Conservation (phyloP, 805 yeast species). For the Yamadazyma ubonensis region DNA sequence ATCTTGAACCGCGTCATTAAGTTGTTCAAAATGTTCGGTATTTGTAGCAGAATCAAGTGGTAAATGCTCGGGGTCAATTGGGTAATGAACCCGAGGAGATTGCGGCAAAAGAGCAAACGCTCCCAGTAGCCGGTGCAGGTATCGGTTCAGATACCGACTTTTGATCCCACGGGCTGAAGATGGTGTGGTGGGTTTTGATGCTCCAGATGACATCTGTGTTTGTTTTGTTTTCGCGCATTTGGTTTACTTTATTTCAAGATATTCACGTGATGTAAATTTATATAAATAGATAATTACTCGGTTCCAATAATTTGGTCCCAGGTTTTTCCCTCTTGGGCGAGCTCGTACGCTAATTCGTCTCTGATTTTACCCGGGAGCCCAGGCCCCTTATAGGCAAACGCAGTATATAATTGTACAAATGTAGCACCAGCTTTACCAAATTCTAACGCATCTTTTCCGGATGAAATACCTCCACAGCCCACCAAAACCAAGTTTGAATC, state of each 20-base stretch:
- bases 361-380: conserved; percentile 58
- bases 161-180: conserved; percentile 5
- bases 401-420: conserved; percentile 83
- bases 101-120: conserved; percentile 34
- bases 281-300: no score
- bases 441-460: conserved; percentile 85
- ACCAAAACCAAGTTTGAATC: conserved; percentile 70
- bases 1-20: conserved; percentile 51
- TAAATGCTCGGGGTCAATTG: conserved; percentile 36
- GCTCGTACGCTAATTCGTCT: conserved; percentile 44
- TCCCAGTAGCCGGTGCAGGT: conserved; percentile 32
- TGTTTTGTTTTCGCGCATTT: conserved; percentile 2
- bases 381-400: conserved; percentile 91
- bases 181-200: conserved; percentile 9
- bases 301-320: conserved; percentile 76
- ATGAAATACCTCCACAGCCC: conserved; percentile 94
- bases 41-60: conserved; percentile 44
- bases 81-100: conserved; percentile 47
- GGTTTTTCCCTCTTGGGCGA: conserved; percentile 71
- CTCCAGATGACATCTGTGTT: neutral
- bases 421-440: conserved; percentile 93
- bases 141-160: neutral
- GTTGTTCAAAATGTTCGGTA: conserved; percentile 41
- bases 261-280: conserved; percentile 5
- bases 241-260: neutral